Base-by-base conservation (phyloP, 805 yeast genomes). In the Candida anglica region DNA sequence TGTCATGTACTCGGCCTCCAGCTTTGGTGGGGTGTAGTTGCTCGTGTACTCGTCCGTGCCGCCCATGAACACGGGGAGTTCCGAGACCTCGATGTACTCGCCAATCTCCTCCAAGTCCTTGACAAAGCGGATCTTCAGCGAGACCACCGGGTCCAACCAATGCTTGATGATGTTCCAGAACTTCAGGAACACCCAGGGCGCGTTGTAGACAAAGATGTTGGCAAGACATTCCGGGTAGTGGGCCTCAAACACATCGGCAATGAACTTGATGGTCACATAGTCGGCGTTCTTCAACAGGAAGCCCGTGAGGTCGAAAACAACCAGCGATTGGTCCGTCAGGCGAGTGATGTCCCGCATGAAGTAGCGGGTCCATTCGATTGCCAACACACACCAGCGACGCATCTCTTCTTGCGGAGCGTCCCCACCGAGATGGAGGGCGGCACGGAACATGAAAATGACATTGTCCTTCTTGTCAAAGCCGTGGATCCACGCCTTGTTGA, bases 111-210 rank as follows among this genome's bases (percentile, higher is more conserved):
- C 73, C 17, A 66, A 55, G 43, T 68, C 69, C 51, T 84, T 82
- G 16, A 96, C 85, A 62, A 91, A 93, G 28, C 77, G 75, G 48
- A 93, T 86, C 60, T 91, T 91, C 17, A 91, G 72, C 0, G 96
- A 95, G 36, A 91, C 97, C 16, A 86, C 96, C 3, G 98, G 98
- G 55, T 93, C 98, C 37, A 91, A 69, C 98, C 97, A 91, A 48
- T 81, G 80, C 58, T 86, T 87, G 48, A 93, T 79, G 46, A 91
- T 77, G 46, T 81, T 83, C 98, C 98, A 93, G 39, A 91, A 86
- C 16, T 96, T 91, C 33, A 85, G 78, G 65, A 93, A 93, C 35
- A 93, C 77, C 98, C 97, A 88, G 18, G 98, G 98, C 0, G 98
- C 97, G 48, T 85, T 84, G 64, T 87, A 95, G 40, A 93, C 83